phyloP scores from a whole-genome alignment of 2,329 filamentous ascomycete species.

The Boeremia lycopersici region DNA sequence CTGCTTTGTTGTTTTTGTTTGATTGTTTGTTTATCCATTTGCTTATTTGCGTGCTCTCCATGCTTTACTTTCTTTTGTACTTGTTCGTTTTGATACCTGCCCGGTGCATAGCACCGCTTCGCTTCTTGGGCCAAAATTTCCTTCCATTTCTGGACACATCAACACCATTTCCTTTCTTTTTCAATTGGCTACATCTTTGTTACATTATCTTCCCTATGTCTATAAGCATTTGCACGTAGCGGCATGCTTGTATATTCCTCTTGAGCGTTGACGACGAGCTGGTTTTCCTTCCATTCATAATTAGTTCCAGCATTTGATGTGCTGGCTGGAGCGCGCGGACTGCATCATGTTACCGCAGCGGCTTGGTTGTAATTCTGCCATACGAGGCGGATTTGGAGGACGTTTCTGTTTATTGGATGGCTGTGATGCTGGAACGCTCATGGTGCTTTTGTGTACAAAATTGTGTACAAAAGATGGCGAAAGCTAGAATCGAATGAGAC shows the following conservation, averaged over 20 bases:
- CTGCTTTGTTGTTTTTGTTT: not conserved
- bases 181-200: not conserved
- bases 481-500: slow-evolving; percentile 14
- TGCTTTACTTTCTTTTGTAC: slow-evolving; percentile 21
- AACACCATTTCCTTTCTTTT: slow-evolving; percentile 14
- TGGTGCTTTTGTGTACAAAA: slow-evolving; percentile 7
- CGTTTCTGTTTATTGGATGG: slow-evolving; percentile 5
- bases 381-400: slow-evolving; percentile 14
- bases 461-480: slow-evolving; percentile 10
- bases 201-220: slow-evolving; percentile 6
- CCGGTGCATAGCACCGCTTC: slow-evolving; percentile 27
- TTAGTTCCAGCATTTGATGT: slow-evolving; percentile 14
- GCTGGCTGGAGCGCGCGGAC: slow-evolving; percentile 14
- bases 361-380: slow-evolving; percentile 10
- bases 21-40: slow-evolving; percentile 4
- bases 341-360: slow-evolving; percentile 1
- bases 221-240: slow-evolving; percentile 4
- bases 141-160: slow-evolving; percentile 19
- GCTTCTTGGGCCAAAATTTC: slow-evolving; percentile 23
- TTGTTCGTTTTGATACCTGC: slow-evolving; percentile 30
- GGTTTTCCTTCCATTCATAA: slow-evolving; percentile 9
- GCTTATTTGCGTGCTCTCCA: slow-evolving; percentile 8
- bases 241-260: slow-evolving; percentile 7
- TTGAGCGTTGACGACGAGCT: slow-evolving; percentile 19
- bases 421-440: slow-evolving; percentile 12